Conservation (phyloP, 2,329 filamentous ascomycete species). For the Penicillium capsulatum region DNA sequence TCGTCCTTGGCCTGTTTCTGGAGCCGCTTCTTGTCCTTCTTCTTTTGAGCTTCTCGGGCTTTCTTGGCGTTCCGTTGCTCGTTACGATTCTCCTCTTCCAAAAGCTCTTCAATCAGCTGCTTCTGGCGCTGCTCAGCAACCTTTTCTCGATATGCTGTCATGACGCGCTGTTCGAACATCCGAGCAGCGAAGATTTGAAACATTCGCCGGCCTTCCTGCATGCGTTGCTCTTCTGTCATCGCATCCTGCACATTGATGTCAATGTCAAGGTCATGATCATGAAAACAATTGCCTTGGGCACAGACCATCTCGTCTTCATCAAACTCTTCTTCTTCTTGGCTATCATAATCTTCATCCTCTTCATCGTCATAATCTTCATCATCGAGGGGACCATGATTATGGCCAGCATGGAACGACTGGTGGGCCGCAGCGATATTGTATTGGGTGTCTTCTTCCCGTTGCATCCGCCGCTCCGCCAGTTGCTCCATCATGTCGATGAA, state of each 20-base stretch:
- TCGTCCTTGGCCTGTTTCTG: constrained; percentile 89
- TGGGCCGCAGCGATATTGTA: constrained; percentile 59
- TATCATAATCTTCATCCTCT: constrained; percentile 66
- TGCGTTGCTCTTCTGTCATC: constrained; percentile 97
- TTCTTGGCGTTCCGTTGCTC: constrained; percentile 85
- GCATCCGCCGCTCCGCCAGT: constrained; percentile 93
- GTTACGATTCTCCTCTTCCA: constrained; percentile 74
- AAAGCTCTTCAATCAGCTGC: constrained; percentile 83
- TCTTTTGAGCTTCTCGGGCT: constrained; percentile 87
- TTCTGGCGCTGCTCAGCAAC: constrained; percentile 88
- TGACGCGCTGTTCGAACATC: constrained; percentile 97
- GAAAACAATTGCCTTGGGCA: constrained; percentile 14
- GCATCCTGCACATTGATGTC: constrained; percentile 63
- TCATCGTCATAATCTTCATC: constrained; percentile 70
- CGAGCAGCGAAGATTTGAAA: constrained; percentile 98
- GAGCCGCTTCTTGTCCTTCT: constrained; percentile 86
- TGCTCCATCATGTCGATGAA: constrained; percentile 99
- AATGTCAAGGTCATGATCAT: constrained; percentile 9
- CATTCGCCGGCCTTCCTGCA: constrained; percentile 98
- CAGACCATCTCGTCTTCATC: constrained; percentile 63
- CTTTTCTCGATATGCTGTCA: constrained; percentile 97
- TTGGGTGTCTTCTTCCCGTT: constrained; percentile 85
- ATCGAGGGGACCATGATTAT: constrained; percentile 72
- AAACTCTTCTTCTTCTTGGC: constrained; percentile 61
- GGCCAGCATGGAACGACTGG: constrained; percentile 60